Percentiles rank a stretch among this genome's conserved stretches.
Evolutionary conservation across 1,139 yeast species (phyloP).

Genomic region (Magnusiomyces fungicola): DNA sequence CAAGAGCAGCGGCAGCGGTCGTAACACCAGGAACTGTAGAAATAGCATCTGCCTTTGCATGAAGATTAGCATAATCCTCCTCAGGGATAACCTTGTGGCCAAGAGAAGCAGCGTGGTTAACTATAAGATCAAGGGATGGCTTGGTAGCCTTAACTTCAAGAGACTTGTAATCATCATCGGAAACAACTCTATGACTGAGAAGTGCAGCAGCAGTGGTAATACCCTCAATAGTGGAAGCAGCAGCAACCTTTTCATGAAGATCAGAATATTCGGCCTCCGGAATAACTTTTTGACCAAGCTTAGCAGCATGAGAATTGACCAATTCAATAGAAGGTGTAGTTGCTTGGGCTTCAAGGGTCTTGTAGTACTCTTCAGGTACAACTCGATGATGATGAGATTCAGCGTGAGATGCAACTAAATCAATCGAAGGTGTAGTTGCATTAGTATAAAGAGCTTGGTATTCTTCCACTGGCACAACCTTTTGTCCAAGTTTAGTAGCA

Average conservation of each 20-base stretch:
- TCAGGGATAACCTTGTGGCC: conserved; percentile 16
- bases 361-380: conserved; percentile 27
- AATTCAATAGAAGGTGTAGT: conserved; percentile 3
- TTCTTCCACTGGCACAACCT: conserved; percentile 18
- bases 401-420: neutral
- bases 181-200: conserved; percentile 8
- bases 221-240: conserved; percentile 6
- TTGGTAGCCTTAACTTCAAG: conserved; percentile 13
- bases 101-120: conserved; percentile 11
- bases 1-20: conserved; percentile 21
- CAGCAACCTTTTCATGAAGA: conserved; percentile 11
- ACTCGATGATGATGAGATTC: conserved; percentile 5
- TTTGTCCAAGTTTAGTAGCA: conserved; percentile 10
- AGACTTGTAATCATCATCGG: conserved; percentile 21
- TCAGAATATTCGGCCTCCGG: conserved; percentile 7
- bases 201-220: conserved; percentile 6
- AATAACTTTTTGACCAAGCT: conserved; percentile 2
- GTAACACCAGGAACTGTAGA: conserved; percentile 11
- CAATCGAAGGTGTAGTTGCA: conserved; percentile 7
- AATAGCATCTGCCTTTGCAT: conserved; percentile 11
- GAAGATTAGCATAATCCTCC: conserved; percentile 23
- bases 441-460: conserved; percentile 19
- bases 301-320: conserved; percentile 1
- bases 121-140: conserved; percentile 7
- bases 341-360: conserved; percentile 7